A percentile compares a stretch with the other conserved stretches of the same genome.
phyloP scores from a whole-genome alignment of 1,139 yeast species.

The Kodamaea arcana region DNA sequence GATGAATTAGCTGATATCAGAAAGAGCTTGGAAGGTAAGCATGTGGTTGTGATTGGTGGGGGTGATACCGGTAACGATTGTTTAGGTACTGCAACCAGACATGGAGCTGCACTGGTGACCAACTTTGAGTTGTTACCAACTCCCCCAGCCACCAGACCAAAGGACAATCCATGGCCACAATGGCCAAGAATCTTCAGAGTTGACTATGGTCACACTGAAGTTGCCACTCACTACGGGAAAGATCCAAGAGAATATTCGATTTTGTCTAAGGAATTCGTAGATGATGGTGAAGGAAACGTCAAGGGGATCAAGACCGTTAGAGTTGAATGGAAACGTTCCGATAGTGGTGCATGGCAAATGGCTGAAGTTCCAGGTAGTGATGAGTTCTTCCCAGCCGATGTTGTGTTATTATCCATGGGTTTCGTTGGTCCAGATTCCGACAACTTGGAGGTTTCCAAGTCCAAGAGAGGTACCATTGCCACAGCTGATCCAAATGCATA shows the following conservation, averaged over 20 bases:
- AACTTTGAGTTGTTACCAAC: conserved; percentile 93
- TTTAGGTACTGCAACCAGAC: conserved; percentile 95
- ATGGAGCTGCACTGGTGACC: conserved; percentile 92
- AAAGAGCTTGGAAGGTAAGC: conserved; percentile 70
- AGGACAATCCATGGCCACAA: conserved; percentile 99
- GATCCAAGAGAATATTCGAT: conserved; percentile 98
- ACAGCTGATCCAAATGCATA: conserved; percentile 68
- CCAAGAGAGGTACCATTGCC: conserved; percentile 82
- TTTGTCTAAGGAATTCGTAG: conserved; percentile 90
- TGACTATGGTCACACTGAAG: conserved; percentile 97
- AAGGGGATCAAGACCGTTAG: conserved; percentile 92
- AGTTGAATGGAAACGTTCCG: conserved; percentile 97
- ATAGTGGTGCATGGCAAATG: conserved; percentile 98
- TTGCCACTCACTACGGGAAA: conserved; percentile 87
- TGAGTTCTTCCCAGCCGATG: conserved; percentile 90
- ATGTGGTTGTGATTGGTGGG: conserved; percentile 96
- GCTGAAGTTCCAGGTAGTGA: conserved; percentile 94
- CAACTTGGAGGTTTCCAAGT: conserved; percentile 66
- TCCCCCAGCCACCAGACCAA: conserved; percentile 82
- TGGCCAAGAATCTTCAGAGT: conserved; percentile 98
- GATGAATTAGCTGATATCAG: conserved; percentile 76
- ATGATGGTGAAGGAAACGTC: conserved; percentile 91
- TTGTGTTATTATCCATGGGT: conserved; percentile 94
- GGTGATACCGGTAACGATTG: conserved; percentile 99
- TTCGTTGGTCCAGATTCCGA: conserved; percentile 94